Base-by-base conservation (phyloP, 208 protist genomes). In the Crithidia acanthocephali region DNA sequence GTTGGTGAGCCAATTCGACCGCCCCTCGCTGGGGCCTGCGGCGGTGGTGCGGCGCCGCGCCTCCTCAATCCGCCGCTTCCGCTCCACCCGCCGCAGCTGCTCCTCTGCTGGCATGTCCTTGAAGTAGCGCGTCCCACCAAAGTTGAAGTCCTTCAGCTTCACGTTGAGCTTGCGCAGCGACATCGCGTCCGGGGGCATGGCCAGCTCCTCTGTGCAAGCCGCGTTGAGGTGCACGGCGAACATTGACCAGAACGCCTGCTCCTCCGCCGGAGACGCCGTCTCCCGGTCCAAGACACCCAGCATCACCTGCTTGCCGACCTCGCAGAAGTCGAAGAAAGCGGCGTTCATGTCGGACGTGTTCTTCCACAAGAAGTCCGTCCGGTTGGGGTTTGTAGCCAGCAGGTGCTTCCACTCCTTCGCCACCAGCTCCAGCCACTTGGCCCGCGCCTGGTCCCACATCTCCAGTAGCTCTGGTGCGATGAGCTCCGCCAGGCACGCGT, bases 81-180 rank as follows among this genome's bases (percentile, higher is more conserved):
- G 68, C 62, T 86, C 80, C 22, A 86, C 50, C 6, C 90, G 73
- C 23, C 90, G 71, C 52, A 84, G 47, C 72, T 93, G 80, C 74
- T 94, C 86, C 44, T 94, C 83, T 7, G 51, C 64, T 2, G 87
- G 85, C 88, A 97, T 92, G 71, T 97, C 87, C 62, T 95, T 96
- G 62, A 93, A 89, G 67, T 97, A 97, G 25, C 93, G 85, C 37
- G 93, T 95, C 25, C 93, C 91, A 27, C 93, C 93, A 87, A 96
- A 96, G 60, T 82, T 81, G 71, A 86, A 97, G 74, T 97, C 93
- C 70, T 95, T 96, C 44, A 97, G 60, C 74, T 97, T 97, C 9
- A 97, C 87, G 55, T 95, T 95, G 2, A 97, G 76, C 61, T 97
- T 97, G 23, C 61, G 74, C 60, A 97, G 74, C 8, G 88, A 82